Conservation (phyloP, 352 stramenopile genomes). For the Phytopythium montanum region DNA sequence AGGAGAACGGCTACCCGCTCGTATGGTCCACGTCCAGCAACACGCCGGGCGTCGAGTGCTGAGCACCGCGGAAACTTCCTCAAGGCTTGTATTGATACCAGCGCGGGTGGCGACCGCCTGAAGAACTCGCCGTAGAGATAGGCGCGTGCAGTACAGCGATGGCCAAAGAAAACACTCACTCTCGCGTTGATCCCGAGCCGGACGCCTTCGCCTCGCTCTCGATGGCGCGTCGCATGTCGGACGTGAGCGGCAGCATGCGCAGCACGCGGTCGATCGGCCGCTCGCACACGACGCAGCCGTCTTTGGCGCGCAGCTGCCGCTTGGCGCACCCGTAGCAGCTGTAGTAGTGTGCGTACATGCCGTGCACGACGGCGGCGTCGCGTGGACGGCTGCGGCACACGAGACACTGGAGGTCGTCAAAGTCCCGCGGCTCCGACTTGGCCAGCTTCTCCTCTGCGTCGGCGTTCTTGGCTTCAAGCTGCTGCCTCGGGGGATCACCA, state of each 20-base stretch:
- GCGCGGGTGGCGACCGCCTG: neutral
- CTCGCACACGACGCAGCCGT: slow-evolving; percentile 68
- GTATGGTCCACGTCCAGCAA: slow-evolving; percentile 54
- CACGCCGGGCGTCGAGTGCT: slow-evolving; percentile 20
- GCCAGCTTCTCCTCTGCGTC: neutral
- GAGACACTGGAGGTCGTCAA: slow-evolving; percentile 66
- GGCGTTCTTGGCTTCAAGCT: neutral
- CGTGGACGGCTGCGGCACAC: slow-evolving; percentile 57
- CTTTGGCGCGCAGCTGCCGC: slow-evolving; percentile 41
- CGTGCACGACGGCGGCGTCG: slow-evolving; percentile 66
- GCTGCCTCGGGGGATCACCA: neutral
- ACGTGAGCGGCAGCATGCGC: slow-evolving; percentile 65
- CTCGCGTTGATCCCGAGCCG: neutral
- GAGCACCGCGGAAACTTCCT: slow-evolving; percentile 1
- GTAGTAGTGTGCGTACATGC: slow-evolving; percentile 81
- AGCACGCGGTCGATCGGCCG: slow-evolving; percentile 79
- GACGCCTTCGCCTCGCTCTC: slow-evolving; percentile 10
- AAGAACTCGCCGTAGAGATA: neutral
- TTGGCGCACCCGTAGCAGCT: slow-evolving; percentile 80
- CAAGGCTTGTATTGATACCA: neutral
- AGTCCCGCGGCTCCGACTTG: slow-evolving; percentile 25
- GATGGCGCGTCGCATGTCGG: slow-evolving; percentile 41
- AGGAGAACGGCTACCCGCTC: slow-evolving; percentile 86
- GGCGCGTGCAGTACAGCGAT: neutral
- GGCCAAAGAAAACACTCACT: neutral